Evolutionary conservation across 805 yeast genomes (phyloP), one percentile per base, ranked within the genome.

Genomic region (Priceomyces melissophilus): DNA sequence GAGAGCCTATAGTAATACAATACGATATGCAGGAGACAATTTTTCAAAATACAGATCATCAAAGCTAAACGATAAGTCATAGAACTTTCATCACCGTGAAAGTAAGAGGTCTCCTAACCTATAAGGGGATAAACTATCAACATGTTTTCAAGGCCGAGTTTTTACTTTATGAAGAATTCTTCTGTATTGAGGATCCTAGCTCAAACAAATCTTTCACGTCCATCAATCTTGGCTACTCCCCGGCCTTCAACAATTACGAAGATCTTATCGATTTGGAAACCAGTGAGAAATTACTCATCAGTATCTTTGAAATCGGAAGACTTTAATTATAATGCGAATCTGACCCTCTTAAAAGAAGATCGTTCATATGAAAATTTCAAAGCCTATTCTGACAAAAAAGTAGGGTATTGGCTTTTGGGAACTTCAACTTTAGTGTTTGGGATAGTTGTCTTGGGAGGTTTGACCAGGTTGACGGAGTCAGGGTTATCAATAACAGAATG

Each of bases 401-500:
- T 88, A 2, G 96, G 95, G 0, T 87, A 84, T 58, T 84, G 98
- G 87, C 75, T 95, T 41, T 66, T 90, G 5, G 91, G 93, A 16
- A 82, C 95, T 1, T 85, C 97, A 1, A 84, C 85, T 0, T 67
- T 93, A 11, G 96, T 93, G 1, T 93, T 93, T 62, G 96, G 95
- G 28, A 93, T 93, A 46, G 98, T 93, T 11, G 82, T 93, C n/a
- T 71, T 93, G 4, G 99, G 99, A 35, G 99, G 99, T 1, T 72
- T 93, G 35, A 93, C 99, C 0, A 77, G 99, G 54, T 73, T 93
- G 34, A 93, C 99, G 0, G 99, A 93, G 58, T 87, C 96, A 0
- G 99, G 99, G 0, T 71, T 93, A 35, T 85, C 96, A 36, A 93
- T 93, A 60, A 93, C 98, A 1, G 99, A 93, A 58, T 93, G 99